Conservation (phyloP, 495 filamentous ascomycete species). For the Margaritispora aquatica region DNA sequence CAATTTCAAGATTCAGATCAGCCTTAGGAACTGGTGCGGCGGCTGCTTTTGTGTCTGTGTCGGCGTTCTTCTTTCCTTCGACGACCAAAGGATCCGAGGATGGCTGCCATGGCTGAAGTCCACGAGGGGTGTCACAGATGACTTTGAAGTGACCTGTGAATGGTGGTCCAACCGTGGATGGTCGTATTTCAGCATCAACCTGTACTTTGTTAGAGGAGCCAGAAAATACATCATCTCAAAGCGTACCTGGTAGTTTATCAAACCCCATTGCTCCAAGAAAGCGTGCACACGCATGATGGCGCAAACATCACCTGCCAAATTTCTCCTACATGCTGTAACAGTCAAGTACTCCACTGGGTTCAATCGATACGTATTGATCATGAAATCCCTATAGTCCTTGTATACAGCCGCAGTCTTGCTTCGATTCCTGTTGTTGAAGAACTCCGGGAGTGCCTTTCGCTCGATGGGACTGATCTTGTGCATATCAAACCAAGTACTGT, state of each 20-base stretch:
- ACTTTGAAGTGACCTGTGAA: conserved; percentile 97
- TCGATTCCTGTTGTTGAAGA: conserved; percentile 95
- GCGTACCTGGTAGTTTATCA: conserved; percentile 97
- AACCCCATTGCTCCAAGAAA: conserved; percentile 97
- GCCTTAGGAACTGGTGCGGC: conserved; percentile 61
- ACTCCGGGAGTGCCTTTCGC: conserved; percentile 87
- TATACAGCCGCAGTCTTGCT: conserved; percentile 98
- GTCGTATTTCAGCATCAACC: conserved; percentile 93
- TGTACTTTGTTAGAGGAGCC: conserved; percentile 29
- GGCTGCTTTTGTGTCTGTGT: conserved; percentile 71
- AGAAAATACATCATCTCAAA: neutral
- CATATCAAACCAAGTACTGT: conserved; percentile 99
- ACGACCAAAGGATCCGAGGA: conserved; percentile 68
- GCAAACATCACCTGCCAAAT: conserved; percentile 94
- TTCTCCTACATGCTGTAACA: conserved; percentile 93
- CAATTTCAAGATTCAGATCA: conserved; percentile 81
- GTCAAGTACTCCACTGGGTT: conserved; percentile 96
- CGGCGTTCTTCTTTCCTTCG: conserved; percentile 62
- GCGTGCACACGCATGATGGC: conserved; percentile 98
- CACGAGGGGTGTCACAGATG: conserved; percentile 88
- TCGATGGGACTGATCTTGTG: conserved; percentile 81
- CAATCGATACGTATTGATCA: conserved; percentile 97
- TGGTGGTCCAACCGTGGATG: conserved; percentile 91
- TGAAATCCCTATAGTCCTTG: conserved; percentile 98
- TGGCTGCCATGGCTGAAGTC: conserved; percentile 91